Conservation (phyloP, 306 rosid species). For the Cicer chorassanicum region DNA sequence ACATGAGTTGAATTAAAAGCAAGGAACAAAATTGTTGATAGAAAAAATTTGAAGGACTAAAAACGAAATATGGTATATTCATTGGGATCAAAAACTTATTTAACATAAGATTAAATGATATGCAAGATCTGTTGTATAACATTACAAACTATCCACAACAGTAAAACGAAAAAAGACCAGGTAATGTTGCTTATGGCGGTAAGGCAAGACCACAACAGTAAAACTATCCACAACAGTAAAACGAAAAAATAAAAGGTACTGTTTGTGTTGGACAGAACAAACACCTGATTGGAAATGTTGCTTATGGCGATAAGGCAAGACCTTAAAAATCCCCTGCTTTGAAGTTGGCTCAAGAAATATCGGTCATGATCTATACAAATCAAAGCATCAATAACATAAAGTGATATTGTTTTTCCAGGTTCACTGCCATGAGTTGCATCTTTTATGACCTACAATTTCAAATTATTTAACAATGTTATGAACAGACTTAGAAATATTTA, state of each 20-base stretch:
- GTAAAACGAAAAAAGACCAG: conserved; percentile 17
- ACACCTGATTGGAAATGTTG: conserved; percentile 83
- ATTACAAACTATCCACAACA: conserved; percentile 14
- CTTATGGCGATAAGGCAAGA: conserved; percentile 80
- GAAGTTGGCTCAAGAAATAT: conserved; percentile 86
- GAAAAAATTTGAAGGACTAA: no score
- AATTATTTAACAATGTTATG: conserved; percentile 36
- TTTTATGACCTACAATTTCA: conserved; percentile 72
- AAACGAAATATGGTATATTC: no score
- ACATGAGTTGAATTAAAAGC: no score
- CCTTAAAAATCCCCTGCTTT: conserved; percentile 89
- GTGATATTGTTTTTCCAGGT: conserved; percentile 88
- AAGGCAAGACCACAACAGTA: no score
- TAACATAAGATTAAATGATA: neutral
- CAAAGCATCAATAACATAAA: conserved; percentile 86
- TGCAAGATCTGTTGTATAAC: neutral
- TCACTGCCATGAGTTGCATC: conserved; percentile 95
- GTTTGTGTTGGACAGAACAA: conserved; percentile 38
- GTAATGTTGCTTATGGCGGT: no score
- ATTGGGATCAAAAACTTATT: no score
- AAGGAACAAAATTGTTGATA: no score
- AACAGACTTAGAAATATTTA: conserved; percentile 26
- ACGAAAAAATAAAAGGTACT: conserved; percentile 18
- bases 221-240: conserved; percentile 14
- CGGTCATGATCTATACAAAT: conserved; percentile 85